These are phyloP conservation scores for Hypoxylon sp. DNA, from an alignment of 2,329 filamentous ascomycete genomes.

Conservation along the genomic window DNA sequence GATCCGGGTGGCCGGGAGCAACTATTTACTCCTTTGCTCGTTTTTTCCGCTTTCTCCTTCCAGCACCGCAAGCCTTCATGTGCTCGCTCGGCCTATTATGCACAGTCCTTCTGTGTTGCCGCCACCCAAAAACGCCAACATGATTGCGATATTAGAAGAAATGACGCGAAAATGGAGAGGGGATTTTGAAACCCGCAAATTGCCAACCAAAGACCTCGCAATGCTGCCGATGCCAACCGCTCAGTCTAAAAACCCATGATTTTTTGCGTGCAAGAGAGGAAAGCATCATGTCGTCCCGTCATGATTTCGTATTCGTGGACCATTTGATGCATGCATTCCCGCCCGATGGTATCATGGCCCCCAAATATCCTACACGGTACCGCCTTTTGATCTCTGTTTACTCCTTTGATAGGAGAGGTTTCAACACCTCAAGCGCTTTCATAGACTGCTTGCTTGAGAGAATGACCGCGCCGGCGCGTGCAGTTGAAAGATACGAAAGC, in stretches of 20 bases:
- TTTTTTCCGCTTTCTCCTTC: slow-evolving; percentile 1
- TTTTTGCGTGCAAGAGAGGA: slow-evolving; percentile 24
- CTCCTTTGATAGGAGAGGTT: slow-evolving; percentile 62
- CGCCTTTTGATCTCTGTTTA: slow-evolving; percentile 19
- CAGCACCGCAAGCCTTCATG: slow-evolving; percentile 10
- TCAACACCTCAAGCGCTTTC: slow-evolving; percentile 80
- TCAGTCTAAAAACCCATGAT: slow-evolving; percentile 30
- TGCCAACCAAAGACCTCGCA: slow-evolving; percentile 20
- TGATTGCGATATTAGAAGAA: slow-evolving; percentile 13
- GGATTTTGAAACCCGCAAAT: slow-evolving; percentile 20
- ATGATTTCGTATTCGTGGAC: slow-evolving; percentile 27
- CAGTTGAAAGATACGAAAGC: slow-evolving; percentile 92
- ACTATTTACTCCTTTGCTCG: slow-evolving; percentile 19
- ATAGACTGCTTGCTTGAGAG: slow-evolving; percentile 80
- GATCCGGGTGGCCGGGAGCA: slow-evolving; percentile 29
- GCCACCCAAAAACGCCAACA: slow-evolving; percentile 20
- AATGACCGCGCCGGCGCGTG: slow-evolving; percentile 89
- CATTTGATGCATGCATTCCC: slow-evolving; percentile 8
- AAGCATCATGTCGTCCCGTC: slow-evolving; percentile 31
- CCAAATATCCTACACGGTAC: slow-evolving; percentile 31
- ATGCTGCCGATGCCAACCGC: slow-evolving; percentile 35
- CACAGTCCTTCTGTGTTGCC: slow-evolving; percentile 11
- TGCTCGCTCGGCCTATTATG: slow-evolving; percentile 17
- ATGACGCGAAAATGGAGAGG: slow-evolving; percentile 20
- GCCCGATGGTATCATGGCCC: slow-evolving; percentile 17